Evolutionary conservation across 2,329 filamentous ascomycete genomes (phyloP), one percentile per base, ranked within the genome.

Genomic region (Diplodia mutila): DNA sequence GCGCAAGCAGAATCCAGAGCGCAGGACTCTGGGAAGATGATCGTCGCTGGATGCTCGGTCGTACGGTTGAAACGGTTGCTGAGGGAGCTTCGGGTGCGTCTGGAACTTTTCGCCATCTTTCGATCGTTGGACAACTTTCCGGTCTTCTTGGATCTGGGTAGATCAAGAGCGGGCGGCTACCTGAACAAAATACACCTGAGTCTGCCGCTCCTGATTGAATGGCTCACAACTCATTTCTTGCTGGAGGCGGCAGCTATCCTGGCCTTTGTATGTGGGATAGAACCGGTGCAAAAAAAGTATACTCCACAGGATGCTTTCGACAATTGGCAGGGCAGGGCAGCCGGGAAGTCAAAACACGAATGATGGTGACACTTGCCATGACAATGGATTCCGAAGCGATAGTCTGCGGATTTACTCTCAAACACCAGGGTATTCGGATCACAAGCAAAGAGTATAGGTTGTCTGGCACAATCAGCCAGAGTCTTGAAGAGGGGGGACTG

Each of bases 111-210:
- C 32, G 39, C 72, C 0, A 69, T 77, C 2, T 78, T 77, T 51
- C 70, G 70, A 67, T 70, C 73, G 8, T 55, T 77, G 65, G 76
- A 78, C 67, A 78, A 77, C 67, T 77, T 70, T 69, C 75, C 76
- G 14, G 71, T 77, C 23, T 70, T 78, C 16, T 4, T 72, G 18
- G 66, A 68, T 12, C 8, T 72, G 21, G n/a, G 46, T 25, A 12
- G 46, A 9, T 23, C 34, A 23, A 39, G n/a, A 29, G 29, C 37
- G 23, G 32, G 12, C 27, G 23, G 18, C 7, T 37, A 29, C 8
- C 18, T 34, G 4, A 29, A 11, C 7, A 7, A 6, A 23, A 21
- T 29, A 21, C 32, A 27, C 9, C 54, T 21, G 11, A 21, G n/a
- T 34, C 34, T 39, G 12, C 18, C n/a, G 2, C n/a, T 12, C n/a